Percentiles rank a stretch among this genome's conserved stretches.
Evolutionary conservation across 495 filamentous ascomycete genomes (phyloP).

Genomic region (Apiosordaria backusii): DNA sequence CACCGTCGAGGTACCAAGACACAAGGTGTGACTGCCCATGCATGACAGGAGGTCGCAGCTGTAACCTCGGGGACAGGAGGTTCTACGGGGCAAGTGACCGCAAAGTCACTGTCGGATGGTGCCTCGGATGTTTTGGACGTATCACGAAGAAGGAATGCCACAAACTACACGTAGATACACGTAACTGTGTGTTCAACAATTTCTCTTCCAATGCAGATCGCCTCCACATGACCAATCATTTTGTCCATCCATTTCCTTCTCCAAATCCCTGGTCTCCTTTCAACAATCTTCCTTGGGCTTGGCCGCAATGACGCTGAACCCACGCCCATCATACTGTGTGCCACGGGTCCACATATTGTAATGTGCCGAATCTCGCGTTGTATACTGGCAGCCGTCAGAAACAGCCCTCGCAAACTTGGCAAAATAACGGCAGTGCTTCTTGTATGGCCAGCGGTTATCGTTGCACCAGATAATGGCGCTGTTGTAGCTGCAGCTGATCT

Average conservation of each 20-base stretch:
- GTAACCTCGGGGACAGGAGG: too few relatives aligned
- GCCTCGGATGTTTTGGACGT: too few relatives aligned
- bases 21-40: too few relatives aligned
- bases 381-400: background rate
- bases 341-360: background rate
- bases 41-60: too few relatives aligned
- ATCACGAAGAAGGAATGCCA: too few relatives aligned
- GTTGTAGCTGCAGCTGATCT: slow-evolving; percentile 5
- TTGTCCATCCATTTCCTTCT: background rate
- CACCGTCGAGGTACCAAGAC: too few relatives aligned
- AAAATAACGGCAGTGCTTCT: background rate
- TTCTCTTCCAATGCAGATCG: too few relatives aligned
- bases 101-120: too few relatives aligned
- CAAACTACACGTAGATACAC: too few relatives aligned
- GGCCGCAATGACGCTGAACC: background rate
- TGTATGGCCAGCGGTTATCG: background rate
- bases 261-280: background rate
- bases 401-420: background rate
- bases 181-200: too few relatives aligned
- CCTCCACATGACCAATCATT: background rate
- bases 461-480: slow-evolving; percentile 6
- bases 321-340: background rate
- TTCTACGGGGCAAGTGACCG: too few relatives aligned
- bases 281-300: background rate
- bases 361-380: background rate